Base-by-base conservation (phyloP, 805 yeast genomes). In the Metahyphopichia silvanorum region DNA sequence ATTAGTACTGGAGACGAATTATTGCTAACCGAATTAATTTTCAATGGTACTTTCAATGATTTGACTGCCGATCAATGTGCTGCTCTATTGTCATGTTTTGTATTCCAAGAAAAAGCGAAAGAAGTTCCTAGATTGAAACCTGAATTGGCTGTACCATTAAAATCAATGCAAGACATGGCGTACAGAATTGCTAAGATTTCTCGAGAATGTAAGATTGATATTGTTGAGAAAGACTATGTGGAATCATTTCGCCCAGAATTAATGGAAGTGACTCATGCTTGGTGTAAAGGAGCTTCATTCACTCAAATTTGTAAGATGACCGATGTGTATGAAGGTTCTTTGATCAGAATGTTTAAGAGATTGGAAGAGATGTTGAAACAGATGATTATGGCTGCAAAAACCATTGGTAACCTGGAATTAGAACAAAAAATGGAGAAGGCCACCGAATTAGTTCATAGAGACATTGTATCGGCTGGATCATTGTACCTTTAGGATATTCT, bases 271-370 rank as follows among this genome's bases (percentile, higher is more conserved):
- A 96, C 93, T 1, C 87, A 67, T 58, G 85, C 91, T 29, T 93
- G 99, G 99, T 87, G 96, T 58, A 82, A 83, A 54, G 98, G 98
- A 13, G 96, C 96, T 5, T 69, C 93, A 0, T 93, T 93, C 60
- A 91, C 97, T 0, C 96, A 91, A 56, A 91, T 93, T 42, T 91
- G 98, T 66, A 91, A 91, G 60, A 88, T 93, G 96, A 93, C 98
- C 0, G 98, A 93, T 54, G 98, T 93, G 27, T 93, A 91, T 47
- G 99, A 93, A 66, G 99, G 99, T 25, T 83, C 95, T 15, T 72
- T 93, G 53, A 91, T 93, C 44, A 79, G 99, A 56, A 85, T 86
- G 79, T 93, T 93, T 68, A 83, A 93, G 59, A 75, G 98, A 53
- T 68, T 93, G 34, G 98, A 93, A 59, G 99, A 93, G 57, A 73